These are phyloP conservation scores for Cytospora piceicola DNA, from an alignment of 2,329 filamentous ascomycete species.

Conservation along the genomic window DNA sequence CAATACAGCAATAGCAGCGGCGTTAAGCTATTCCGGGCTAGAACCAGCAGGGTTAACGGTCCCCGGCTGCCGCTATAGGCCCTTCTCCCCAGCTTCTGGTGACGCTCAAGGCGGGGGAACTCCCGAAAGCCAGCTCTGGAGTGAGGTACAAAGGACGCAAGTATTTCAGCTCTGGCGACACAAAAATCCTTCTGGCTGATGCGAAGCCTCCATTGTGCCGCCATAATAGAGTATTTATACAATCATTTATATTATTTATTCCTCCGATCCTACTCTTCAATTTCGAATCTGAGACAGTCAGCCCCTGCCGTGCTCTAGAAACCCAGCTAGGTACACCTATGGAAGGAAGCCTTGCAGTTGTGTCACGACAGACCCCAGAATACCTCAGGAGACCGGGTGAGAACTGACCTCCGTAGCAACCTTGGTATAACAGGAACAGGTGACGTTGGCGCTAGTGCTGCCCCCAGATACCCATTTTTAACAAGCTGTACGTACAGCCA, in stretches of 20 bases:
- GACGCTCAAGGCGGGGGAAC: constrained; percentile 19
- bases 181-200: neutral
- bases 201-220: neutral
- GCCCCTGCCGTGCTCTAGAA: neutral
- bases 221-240: neutral
- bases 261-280: neutral
- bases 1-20: constrained; percentile 17
- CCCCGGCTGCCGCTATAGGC: constrained; percentile 19
- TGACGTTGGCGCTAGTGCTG: constrained; percentile 1
- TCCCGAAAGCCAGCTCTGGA: neutral
- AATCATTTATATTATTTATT: neutral
- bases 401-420: neutral
- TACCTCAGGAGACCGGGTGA: neutral
- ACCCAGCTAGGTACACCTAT: no score
- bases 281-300: neutral
- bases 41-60: constrained; percentile 8
- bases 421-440: neutral
- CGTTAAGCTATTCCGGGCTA: constrained; percentile 20
- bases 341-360: neutral
- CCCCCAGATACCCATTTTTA: constrained; percentile 1
- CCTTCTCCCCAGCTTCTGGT: constrained; percentile 23
- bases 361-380: neutral
- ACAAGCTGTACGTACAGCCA: neutral
- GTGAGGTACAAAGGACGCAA: neutral
- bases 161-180: neutral